Base-by-base conservation (phyloP, 495 filamentous ascomycete species). In the Aspergillus egyptiacus region DNA sequence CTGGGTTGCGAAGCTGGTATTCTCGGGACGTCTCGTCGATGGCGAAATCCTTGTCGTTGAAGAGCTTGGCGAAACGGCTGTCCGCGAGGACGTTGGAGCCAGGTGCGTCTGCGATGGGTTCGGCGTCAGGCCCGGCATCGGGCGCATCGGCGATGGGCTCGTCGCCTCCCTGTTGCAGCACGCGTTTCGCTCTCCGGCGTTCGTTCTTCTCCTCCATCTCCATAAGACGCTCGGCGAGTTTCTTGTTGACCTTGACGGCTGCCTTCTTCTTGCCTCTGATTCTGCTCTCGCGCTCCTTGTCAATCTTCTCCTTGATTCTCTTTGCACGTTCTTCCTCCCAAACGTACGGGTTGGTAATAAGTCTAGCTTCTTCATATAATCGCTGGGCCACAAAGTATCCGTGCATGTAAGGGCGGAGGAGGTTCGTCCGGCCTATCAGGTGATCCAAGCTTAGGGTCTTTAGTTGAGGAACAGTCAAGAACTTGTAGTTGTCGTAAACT, bases 401-500 rank as follows among this genome's bases (percentile, higher is more conserved):
- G 64, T 97, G 91, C 94, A 97, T 96, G 60, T 96, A 97, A 36
- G 94, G 91, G 24, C 89, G 78, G 35, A 99, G 68, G 9, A 96
- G 71, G 59, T 85, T 88, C 39, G 87, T 93, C 44, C 85, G 85
- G 42, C 90, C 91, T 35, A 96, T 77, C 25, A 96, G 73, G 63
- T 96, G 91, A 27, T 86, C 86, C 34, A 96, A 66, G 58, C 84
- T 93, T 48, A 96, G 78, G 0, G 76, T 75, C 45, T 81, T 81
- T 22, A 98, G 77, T 67, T 97, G 87, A 25, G 85, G 80, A 41
- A 85, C 62, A 5, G 91, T 95, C 47, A 99, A 73, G 80, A 99
- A 97, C 64, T 96, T 96, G 79, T 87, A 97, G 65, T 97, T 96
- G 65, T 97, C 94, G 71, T 96, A 99, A 11, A 95, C 85, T 52